Base-by-base conservation (phyloP, 768 basidiomycete species). In the Mycena sanguinolenta region DNA sequence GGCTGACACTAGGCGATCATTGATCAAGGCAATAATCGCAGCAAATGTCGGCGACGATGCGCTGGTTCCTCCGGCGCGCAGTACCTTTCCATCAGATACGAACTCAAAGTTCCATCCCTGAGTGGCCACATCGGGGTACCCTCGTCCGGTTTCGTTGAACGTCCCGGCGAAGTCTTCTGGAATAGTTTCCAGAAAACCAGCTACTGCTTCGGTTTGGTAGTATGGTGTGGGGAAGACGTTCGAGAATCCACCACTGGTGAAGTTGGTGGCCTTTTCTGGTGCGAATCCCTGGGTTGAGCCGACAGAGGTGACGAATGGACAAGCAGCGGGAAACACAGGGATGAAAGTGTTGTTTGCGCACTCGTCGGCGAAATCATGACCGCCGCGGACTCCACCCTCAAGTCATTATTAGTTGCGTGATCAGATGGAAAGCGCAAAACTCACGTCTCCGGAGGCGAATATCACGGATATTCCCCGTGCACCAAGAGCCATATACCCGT, bases 1-100 rank as follows among this genome's bases (percentile, higher is more conserved):
- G 7, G 42, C 42, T 7, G 42, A 14, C 16, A 44, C 42, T 7
- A 44, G 17, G 42, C 42, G 42, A 21, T 44, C 42, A 21, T 44
- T 44, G 42, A 44, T 44, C 42, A 44, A 19, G 21, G 42, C 42
- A 4, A 44, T 44, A 19, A 44, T 44, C 17, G 42, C 16, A 14
- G 42, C 42, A 44, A 44, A 44, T 14, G 42, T 44, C 16, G 42
- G 42, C 17, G 42, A 14, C 42, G 42, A 44, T 2, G 82, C 82
- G 13, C 85, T 86, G 7, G 88, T 88, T 42, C 88, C 88, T 2
- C 65, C 73, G 32, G 16, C 42, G 16, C 16, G 42, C 16, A 44
- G 7, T 44, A 44, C 42, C 4, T 14, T 4, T 7, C 16, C 42
- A n/a, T 14, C 42, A 19, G 17, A 14, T 14, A 44, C 42, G 16